A percentile compares a stretch with the other conserved stretches of the same genome.
Conservation (phyloP, 164 flowering plant species). For the Stephania yunnanensis region DNA sequence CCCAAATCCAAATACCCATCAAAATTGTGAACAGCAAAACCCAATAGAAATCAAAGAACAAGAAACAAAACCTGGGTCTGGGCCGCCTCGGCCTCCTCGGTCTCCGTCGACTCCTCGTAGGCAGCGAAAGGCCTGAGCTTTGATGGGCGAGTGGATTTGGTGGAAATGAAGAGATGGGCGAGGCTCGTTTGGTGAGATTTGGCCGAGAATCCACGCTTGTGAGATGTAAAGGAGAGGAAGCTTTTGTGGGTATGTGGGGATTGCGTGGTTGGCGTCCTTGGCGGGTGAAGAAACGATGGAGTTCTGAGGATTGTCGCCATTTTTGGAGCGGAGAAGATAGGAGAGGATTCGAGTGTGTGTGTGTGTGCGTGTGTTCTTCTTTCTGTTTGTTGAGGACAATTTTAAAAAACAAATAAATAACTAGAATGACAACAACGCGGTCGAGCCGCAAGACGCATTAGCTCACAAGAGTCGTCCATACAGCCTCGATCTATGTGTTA, state of each 20-base stretch:
- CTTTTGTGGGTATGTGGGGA: conserved; percentile 7
- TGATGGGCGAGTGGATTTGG: neutral
- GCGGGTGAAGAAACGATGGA: conserved; percentile 7
- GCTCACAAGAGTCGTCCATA: too few species aligned
- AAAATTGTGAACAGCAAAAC: too few species aligned
- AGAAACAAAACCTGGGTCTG: conserved; percentile 12
- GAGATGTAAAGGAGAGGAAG: neutral
- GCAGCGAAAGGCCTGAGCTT: conserved; percentile 16
- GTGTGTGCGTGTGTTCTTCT: too few species aligned
- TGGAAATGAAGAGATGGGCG: conserved; percentile 3
- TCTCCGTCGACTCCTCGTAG: conserved; percentile 17
- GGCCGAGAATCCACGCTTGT: neutral
- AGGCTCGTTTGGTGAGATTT: conserved; percentile 3
- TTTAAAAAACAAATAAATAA: too few species aligned
- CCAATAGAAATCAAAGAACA: neutral
- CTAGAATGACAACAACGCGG: too few species aligned
- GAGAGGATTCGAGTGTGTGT: neutral
- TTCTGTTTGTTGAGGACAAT: neutral
- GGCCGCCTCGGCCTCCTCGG: conserved; percentile 13
- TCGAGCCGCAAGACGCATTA: too few species aligned
- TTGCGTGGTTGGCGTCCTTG: neutral
- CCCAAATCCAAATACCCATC: neutral
- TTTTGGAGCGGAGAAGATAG: neutral
- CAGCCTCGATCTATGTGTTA: too few species aligned
- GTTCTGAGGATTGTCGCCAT: conserved; percentile 17